These are phyloP conservation scores for Penicillium roqueforti DNA, from an alignment of 495 filamentous ascomycete species.

Conservation along the genomic window DNA sequence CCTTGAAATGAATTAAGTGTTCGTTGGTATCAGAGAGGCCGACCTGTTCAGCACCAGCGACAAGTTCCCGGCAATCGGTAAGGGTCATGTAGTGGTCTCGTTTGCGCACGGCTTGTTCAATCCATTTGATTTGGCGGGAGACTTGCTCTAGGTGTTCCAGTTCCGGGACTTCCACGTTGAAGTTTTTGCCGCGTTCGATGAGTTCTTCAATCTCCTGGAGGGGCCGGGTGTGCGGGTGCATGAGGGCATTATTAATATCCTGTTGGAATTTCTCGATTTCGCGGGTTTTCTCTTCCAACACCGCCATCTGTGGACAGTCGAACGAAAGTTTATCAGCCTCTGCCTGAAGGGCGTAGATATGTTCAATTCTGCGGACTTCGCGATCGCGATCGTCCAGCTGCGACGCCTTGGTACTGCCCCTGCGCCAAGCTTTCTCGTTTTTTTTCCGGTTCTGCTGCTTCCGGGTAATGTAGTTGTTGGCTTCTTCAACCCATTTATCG, in stretches of 20 bases:
- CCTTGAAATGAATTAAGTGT: conserved; percentile 67
- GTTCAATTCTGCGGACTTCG: conserved; percentile 85
- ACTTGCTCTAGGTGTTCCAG: conserved; percentile 77
- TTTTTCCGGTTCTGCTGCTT: conserved; percentile 99
- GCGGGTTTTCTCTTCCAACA: conserved; percentile 80
- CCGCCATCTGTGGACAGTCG: conserved; percentile 87
- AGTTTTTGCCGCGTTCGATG: conserved; percentile 78
- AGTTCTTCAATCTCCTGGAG: conserved; percentile 82
- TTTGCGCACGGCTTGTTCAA: conserved; percentile 65
- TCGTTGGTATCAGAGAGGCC: conserved; percentile 74
- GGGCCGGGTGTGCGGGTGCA: conserved; percentile 53
- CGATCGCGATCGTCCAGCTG: conserved; percentile 87
- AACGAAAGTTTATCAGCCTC: conserved; percentile 87
- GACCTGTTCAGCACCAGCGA: conserved; percentile 69
- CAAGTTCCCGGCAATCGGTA: conserved; percentile 71
- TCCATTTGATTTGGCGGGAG: conserved; percentile 85
- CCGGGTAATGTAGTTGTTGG: conserved; percentile 91
- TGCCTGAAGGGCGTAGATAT: conserved; percentile 78
- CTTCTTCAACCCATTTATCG: conserved; percentile 98
- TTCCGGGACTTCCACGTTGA: conserved; percentile 94
- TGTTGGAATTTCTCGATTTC: conserved; percentile 83
- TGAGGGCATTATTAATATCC: conserved; percentile 65
- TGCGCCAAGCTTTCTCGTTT: conserved; percentile 89
- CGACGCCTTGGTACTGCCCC: conserved; percentile 65
- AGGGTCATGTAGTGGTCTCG: conserved; percentile 61